A percentile compares a stretch with the other conserved stretches of the same genome.
These are phyloP conservation scores for Coprinopsis strossmayeri DNA, from an alignment of 768 basidiomycete species.

Conservation along the genomic window DNA sequence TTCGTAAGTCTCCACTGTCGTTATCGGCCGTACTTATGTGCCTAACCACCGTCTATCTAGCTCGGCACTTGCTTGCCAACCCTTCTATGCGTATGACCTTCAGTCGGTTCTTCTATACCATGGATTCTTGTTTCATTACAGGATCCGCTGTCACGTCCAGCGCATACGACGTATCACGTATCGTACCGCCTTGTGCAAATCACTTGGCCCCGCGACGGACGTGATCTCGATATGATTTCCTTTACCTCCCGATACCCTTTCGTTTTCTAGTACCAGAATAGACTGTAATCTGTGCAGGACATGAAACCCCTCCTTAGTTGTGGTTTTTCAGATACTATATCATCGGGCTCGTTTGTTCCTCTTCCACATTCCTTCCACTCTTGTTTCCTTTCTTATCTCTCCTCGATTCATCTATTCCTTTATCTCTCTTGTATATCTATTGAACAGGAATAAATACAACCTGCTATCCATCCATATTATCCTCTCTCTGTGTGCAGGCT, in stretches of 20 bases:
- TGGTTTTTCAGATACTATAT: neutral
- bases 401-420: neutral
- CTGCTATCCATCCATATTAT: too few species aligned
- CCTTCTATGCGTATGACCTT: conserved; percentile 15
- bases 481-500: too few species aligned
- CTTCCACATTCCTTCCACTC: neutral
- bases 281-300: neutral
- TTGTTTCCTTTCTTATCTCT: neutral
- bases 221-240: conserved; percentile 50
- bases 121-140: conserved; percentile 15
- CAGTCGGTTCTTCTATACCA: conserved; percentile 21
- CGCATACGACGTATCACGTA: conserved; percentile 56
- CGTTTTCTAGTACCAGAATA: neutral
- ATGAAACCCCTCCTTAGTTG: neutral
- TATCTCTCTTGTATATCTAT: too few species aligned
- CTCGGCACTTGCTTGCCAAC: conserved; percentile 24
- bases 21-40: neutral
- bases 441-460: too few species aligned
- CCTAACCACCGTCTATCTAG: conserved; percentile 6
- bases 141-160: conserved; percentile 34
- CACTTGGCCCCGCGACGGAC: conserved; percentile 59
- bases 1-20: conserved; percentile 1
- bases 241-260: conserved; percentile 13
- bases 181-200: conserved; percentile 52
- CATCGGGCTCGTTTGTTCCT: neutral